Percentiles rank a stretch among this genome's conserved stretches.
These are phyloP conservation scores for Chlorencoelia australis DNA, from an alignment of 2,329 filamentous ascomycete species.

Conservation along the genomic window DNA sequence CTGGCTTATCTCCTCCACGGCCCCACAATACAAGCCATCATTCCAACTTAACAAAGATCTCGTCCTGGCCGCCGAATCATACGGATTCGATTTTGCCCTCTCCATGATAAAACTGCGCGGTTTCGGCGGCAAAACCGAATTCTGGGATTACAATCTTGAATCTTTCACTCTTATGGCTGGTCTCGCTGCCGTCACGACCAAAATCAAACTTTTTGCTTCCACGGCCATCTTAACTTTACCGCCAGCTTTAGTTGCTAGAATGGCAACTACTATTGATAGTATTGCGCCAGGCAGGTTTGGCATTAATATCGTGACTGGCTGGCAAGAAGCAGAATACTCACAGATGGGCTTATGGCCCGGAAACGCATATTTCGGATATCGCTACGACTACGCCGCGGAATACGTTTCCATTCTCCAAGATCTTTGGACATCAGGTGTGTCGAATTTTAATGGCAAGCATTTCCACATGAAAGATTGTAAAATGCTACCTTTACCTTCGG, in stretches of 20 bases:
- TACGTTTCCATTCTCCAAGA: slow-evolving; percentile 29
- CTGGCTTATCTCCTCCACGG: slow-evolving; percentile 26
- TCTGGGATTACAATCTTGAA: slow-evolving; percentile 29
- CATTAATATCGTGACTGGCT: slow-evolving; percentile 28
- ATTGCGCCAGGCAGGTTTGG: slow-evolving; percentile 27
- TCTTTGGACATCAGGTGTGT: slow-evolving; percentile 26
- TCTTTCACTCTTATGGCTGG: slow-evolving; percentile 28
- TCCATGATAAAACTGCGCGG: slow-evolving; percentile 28
- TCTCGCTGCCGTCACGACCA: slow-evolving; percentile 26
- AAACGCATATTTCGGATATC: slow-evolving; percentile 25
- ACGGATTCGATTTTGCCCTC: slow-evolving; percentile 26
- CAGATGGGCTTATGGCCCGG: slow-evolving; percentile 29
- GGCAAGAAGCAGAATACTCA: slow-evolving; percentile 27
- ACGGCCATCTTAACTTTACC: slow-evolving; percentile 26
- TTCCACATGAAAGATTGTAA: slow-evolving; percentile 29
- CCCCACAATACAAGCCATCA: slow-evolving; percentile 26
- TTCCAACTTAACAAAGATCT: slow-evolving; percentile 27
- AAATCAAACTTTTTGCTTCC: slow-evolving; percentile 27
- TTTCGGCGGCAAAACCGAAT: slow-evolving; percentile 26
- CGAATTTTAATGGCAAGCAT: slow-evolving; percentile 27
- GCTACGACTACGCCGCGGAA: slow-evolving; percentile 28
- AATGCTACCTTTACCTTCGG: slow-evolving; percentile 19
- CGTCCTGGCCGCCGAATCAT: slow-evolving; percentile 25
- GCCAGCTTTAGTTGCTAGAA: slow-evolving; percentile 24
- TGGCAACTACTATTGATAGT: slow-evolving; percentile 26